Evolutionary conservation across 1,139 yeast genomes (phyloP).

Genomic region (Diutina pseudorugosa): DNA sequence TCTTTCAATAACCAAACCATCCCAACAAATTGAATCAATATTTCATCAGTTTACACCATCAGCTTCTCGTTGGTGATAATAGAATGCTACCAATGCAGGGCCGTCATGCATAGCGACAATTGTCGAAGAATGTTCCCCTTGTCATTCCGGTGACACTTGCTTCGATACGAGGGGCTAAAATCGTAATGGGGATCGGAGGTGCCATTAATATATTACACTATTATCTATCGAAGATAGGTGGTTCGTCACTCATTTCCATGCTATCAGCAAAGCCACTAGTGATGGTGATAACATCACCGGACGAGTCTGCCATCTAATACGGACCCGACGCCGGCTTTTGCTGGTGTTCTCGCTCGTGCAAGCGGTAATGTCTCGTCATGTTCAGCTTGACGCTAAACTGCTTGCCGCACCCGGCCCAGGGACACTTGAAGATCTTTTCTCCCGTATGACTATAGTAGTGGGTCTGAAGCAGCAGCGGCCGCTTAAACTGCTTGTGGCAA

Average conservation of each 20-base stretch:
- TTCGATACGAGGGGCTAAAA: no score
- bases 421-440: slow-evolving; percentile 66
- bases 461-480: slow-evolving; percentile 73
- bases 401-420: slow-evolving; percentile 54
- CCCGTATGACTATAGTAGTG: slow-evolving; percentile 83
- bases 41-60: no score
- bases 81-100: not conserved
- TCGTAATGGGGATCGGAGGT: not conserved
- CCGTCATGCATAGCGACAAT: not conserved
- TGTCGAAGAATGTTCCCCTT: no score
- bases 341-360: slow-evolving; percentile 23
- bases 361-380: slow-evolving; percentile 63
- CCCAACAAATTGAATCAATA: no score
- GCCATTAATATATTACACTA: not conserved
- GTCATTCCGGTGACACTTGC: no score
- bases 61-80: no score
- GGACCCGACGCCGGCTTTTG: no score
- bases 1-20: no score
- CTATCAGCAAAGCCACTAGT: not conserved
- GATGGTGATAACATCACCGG: no score
- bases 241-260: not conserved
- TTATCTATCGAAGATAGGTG: not conserved
- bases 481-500: slow-evolving; percentile 68
- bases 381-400: slow-evolving; percentile 71
- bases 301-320: no score